A percentile compares a stretch with the other conserved stretches of the same genome.
These are phyloP conservation scores for Suhomyces maxii DNA, from an alignment of 1,139 yeast genomes.

Conservation along the genomic window DNA sequence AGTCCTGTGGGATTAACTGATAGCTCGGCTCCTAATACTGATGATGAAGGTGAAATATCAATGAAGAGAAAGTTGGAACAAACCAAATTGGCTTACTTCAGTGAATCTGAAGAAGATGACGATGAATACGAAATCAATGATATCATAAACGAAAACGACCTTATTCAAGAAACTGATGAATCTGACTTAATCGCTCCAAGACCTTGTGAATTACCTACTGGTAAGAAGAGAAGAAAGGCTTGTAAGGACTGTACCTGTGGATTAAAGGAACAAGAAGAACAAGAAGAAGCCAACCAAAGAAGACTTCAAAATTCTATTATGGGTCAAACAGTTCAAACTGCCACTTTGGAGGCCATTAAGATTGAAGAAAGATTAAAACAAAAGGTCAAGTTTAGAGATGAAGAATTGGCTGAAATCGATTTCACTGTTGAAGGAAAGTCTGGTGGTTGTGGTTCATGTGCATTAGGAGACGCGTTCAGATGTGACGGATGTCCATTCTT, in stretches of 20 bases:
- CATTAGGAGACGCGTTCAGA: slow-evolving; percentile 95
- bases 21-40: slow-evolving; percentile 38
- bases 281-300: slow-evolving; percentile 51
- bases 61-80: slow-evolving; percentile 47
- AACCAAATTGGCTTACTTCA: slow-evolving; percentile 52
- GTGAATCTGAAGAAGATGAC: slow-evolving; percentile 44
- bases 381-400: slow-evolving; percentile 57
- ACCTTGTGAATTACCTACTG: slow-evolving; percentile 51
- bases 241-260: slow-evolving; percentile 99
- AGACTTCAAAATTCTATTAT: slow-evolving; percentile 45
- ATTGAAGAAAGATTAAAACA: slow-evolving; percentile 50
- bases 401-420: slow-evolving; percentile 83
- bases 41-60: slow-evolving; percentile 39
- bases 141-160: slow-evolving; percentile 44
- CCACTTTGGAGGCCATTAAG: slow-evolving; percentile 52
- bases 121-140: slow-evolving; percentile 37
- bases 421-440: slow-evolving; percentile 92
- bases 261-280: slow-evolving; percentile 74
- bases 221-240: slow-evolving; percentile 75
- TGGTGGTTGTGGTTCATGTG: slow-evolving; percentile 97
- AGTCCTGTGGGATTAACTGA: slow-evolving; percentile 41
- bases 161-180: slow-evolving; percentile 28
- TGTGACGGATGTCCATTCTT: slow-evolving; percentile 97
- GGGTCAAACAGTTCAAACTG: slow-evolving; percentile 52
- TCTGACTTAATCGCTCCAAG: slow-evolving; percentile 46